phyloP scores from a whole-genome alignment of 1,284 basidiomycete genomes.

The Puccinia horiana region DNA sequence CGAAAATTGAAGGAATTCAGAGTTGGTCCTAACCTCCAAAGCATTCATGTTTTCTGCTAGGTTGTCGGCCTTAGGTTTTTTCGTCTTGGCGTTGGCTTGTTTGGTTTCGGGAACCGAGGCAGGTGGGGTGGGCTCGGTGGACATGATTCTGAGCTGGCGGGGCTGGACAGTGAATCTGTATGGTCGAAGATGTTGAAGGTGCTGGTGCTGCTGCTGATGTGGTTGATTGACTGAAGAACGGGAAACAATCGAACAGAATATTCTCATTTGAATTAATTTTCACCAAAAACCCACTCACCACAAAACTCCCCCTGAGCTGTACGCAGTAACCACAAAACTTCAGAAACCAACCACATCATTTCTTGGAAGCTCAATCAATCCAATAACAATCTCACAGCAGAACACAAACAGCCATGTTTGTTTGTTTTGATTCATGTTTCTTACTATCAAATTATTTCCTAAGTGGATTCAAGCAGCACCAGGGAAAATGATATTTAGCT shows the following conservation, averaged over 20 bases:
- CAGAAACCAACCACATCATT: no score
- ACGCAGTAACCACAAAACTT: no score
- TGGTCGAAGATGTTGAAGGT: not conserved
- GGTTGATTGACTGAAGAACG: not conserved
- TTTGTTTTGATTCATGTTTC: no score
- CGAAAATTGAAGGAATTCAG: not conserved
- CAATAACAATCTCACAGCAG: no score
- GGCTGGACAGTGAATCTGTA: not conserved
- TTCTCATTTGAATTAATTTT: not conserved
- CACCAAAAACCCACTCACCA: not conserved
- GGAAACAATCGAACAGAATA: not conserved
- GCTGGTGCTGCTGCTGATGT: not conserved
- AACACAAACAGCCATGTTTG: no score
- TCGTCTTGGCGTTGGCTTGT: not conserved
- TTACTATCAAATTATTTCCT: no score
- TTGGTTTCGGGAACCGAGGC: conserved; percentile 5
- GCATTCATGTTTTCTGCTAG: conserved; percentile 20
- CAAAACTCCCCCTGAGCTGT: not conserved
- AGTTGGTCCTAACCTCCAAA: conserved; percentile 4
- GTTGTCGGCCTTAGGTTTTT: conserved; percentile 26
- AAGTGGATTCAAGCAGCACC: no score
- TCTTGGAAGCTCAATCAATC: no score
- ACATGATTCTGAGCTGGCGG: not conserved
- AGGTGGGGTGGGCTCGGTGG: conserved; percentile 8
- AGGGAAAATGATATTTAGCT: no score